Conservation (phyloP, 139 green algal genomes). For the Coccomyxa sp. region DNA sequence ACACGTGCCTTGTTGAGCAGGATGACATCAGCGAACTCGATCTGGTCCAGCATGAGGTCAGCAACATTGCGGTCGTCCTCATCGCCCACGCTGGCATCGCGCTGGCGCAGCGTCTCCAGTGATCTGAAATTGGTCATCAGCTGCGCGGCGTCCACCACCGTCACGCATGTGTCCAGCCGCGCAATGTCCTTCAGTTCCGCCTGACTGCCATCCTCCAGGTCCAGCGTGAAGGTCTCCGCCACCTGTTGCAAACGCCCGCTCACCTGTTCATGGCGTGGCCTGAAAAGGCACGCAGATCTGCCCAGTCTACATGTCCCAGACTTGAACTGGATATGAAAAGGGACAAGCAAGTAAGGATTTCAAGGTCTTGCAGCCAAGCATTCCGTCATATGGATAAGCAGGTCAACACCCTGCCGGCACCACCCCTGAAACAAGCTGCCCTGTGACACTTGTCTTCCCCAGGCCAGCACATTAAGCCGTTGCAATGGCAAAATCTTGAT, state of each 20-base stretch:
- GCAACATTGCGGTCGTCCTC: background rate
- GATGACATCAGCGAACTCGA: conserved; percentile 74
- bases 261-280: too few species aligned
- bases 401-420: too few species aligned
- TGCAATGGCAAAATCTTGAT: too few species aligned
- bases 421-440: too few species aligned
- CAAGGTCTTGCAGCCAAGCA: too few species aligned
- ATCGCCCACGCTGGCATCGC: background rate
- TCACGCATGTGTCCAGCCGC: background rate
- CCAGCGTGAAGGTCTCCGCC: background rate
- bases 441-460: too few species aligned
- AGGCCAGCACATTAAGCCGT: too few species aligned
- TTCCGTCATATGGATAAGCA: too few species aligned
- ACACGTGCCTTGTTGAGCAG: conserved; percentile 67
- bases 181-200: background rate
- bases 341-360: too few species aligned
- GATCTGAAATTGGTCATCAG: background rate
- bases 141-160: background rate
- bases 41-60: conserved; percentile 17
- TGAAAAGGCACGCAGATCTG: too few species aligned
- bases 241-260: background rate
- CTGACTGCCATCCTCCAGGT: background rate
- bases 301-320: too few species aligned
- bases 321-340: too few species aligned
- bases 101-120: background rate